Percentiles rank a stretch among this genome's conserved stretches.
Conservation (phyloP, 73 alveolate genomes). For the Paramecium biaurelia region DNA sequence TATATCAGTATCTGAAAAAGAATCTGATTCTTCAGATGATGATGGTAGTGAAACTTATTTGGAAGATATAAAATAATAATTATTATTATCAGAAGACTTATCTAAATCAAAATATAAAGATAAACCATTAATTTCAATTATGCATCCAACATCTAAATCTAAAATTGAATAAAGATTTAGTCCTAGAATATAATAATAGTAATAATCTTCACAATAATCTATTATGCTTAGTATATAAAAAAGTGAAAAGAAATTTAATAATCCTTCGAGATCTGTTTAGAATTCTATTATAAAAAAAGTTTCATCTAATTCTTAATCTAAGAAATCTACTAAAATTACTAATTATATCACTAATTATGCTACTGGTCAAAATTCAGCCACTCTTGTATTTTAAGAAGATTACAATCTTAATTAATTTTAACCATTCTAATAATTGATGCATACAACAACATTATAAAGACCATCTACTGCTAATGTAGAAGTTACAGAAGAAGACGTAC, state of each 20-base stretch:
- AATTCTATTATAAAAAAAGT: background rate
- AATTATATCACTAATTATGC: background rate
- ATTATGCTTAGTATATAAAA: background rate
- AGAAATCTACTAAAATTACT: background rate
- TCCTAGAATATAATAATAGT: background rate
- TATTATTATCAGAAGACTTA: background rate
- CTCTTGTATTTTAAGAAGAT: background rate
- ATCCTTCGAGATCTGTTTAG: background rate
- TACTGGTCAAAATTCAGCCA: background rate
- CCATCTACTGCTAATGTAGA: constrained; percentile 26
- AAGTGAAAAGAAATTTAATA: background rate
- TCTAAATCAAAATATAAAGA: background rate
- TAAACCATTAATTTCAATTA: background rate
- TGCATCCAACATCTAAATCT: background rate
- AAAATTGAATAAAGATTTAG: background rate
- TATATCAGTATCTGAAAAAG: constrained; percentile 54
- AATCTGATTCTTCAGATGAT: constrained; percentile 62
- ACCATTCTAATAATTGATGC: background rate
- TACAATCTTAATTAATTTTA: background rate
- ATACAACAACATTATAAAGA: background rate
- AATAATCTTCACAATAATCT: background rate
- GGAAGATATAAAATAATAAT: background rate
- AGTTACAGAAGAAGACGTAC: background rate
- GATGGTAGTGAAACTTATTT: constrained; percentile 36
- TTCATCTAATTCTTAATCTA: background rate